Evolutionary conservation across 106 monocot species (phyloP).

Genomic region (Allium cepa): DNA sequence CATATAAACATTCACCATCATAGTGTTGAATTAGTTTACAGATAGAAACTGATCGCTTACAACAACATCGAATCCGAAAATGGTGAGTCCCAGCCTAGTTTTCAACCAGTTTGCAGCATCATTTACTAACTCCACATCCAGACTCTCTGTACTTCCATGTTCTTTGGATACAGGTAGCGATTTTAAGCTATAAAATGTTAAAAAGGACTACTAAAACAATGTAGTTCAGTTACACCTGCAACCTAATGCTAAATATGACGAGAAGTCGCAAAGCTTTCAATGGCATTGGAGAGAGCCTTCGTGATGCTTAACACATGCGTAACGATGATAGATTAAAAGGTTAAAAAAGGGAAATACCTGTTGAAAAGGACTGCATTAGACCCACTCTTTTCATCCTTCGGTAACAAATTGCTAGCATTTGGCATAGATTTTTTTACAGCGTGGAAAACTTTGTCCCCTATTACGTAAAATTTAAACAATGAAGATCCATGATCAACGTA

Average conservation of each 20-base stretch:
- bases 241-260: no score
- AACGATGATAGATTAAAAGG: background rate
- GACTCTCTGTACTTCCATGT: constrained; percentile 6
- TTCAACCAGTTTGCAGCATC: constrained; percentile 66
- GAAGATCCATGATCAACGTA: constrained; percentile 86
- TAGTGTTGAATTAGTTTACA: background rate
- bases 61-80: constrained; percentile 99
- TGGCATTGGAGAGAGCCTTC: background rate
- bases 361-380: constrained; percentile 59
- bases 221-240: no score
- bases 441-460: constrained; percentile 80
- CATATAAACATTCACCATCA: background rate
- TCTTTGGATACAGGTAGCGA: constrained; percentile 59
- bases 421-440: constrained; percentile 90
- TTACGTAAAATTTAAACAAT: constrained; percentile 78
- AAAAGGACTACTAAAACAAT: background rate
- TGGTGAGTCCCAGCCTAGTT: constrained; percentile 56
- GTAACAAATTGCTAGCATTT: constrained; percentile 58
- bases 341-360: constrained; percentile 37
- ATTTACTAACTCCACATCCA: constrained; percentile 53
- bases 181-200: constrained; percentile 54
- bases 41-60: constrained; percentile 37
- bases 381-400: constrained; percentile 32
- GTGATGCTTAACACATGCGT: background rate
- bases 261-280: no score